A percentile compares a stretch with the other conserved stretches of the same genome.
These are phyloP conservation scores for Moringa oleifera DNA, from an alignment of 345 rosid species.

Conservation along the genomic window DNA sequence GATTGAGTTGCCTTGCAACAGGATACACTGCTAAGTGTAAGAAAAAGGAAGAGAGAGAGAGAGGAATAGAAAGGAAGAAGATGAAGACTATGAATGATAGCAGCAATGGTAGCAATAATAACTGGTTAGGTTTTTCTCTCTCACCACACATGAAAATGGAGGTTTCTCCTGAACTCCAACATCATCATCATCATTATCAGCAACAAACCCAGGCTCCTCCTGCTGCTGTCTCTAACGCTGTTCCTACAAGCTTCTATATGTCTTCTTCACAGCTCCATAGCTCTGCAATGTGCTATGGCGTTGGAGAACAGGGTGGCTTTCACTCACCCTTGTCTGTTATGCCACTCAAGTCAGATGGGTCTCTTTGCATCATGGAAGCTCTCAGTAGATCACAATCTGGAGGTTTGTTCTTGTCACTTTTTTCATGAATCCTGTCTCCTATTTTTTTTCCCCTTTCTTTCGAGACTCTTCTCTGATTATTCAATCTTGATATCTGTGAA, in stretches of 20 bases:
- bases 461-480: not conserved
- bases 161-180: constrained; percentile 31
- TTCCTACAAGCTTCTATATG: constrained; percentile 40
- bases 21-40: constrained; percentile 10
- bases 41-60: constrained; percentile 16
- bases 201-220: constrained; percentile 7
- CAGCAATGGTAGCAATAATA: constrained; percentile 28
- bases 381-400: constrained; percentile 54
- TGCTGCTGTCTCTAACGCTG: constrained; percentile 17
- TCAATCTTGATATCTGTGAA: constrained; percentile 10
- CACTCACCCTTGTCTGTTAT: constrained; percentile 56
- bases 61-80: constrained; percentile 19
- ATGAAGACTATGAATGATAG: constrained; percentile 45
- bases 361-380: constrained; percentile 75
- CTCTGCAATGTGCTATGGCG: constrained; percentile 37
- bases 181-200: constrained; percentile 27
- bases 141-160: constrained; percentile 76
- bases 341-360: constrained; percentile 84
- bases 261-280: constrained; percentile 27
- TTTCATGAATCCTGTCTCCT: not conserved
- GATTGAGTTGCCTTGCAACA: constrained; percentile 34
- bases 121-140: constrained; percentile 77
- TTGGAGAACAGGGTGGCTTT: constrained; percentile 36
- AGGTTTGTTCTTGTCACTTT: not conserved
- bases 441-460: not conserved